Conservation (phyloP, 2,329 filamentous ascomycete genomes). For the Xylaria sp. region DNA sequence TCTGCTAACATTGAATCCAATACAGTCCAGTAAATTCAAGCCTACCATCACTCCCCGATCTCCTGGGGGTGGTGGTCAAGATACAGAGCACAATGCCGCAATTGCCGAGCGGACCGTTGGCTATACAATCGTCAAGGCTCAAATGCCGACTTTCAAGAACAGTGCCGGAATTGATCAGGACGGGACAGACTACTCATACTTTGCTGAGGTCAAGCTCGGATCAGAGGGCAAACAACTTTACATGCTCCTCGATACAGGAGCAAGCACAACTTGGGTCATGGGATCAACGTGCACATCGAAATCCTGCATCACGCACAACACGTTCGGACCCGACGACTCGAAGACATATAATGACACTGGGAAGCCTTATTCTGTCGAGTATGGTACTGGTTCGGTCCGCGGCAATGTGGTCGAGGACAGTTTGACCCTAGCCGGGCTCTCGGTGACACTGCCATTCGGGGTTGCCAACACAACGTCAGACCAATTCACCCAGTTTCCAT, state of each 20-base stretch:
- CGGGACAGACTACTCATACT: constrained; percentile 74
- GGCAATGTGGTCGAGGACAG: constrained; percentile 75
- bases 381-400: constrained; percentile 80
- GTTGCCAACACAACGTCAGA: constrained; percentile 76
- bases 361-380: constrained; percentile 72
- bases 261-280: constrained; percentile 86
- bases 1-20: constrained; percentile 35
- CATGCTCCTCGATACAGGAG: constrained; percentile 74
- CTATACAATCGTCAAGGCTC: constrained; percentile 61
- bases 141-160: constrained; percentile 57
- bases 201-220: constrained; percentile 67
- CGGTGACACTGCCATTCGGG: constrained; percentile 75
- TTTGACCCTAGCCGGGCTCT: constrained; percentile 73
- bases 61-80: constrained; percentile 52
- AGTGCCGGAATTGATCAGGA: constrained; percentile 70
- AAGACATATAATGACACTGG: constrained; percentile 66
- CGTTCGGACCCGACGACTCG: constrained; percentile 75
- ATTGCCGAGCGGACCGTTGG: constrained; percentile 57
- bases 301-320: constrained; percentile 76
- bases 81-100: constrained; percentile 31
- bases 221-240: constrained; percentile 65
- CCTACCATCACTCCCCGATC: constrained; percentile 54
- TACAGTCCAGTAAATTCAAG: constrained; percentile 51
- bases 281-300: constrained; percentile 72
- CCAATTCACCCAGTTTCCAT: constrained; percentile 81